Conservation (phyloP, 2,329 filamentous ascomycete genomes). For the Corinectria fuckeliana region DNA sequence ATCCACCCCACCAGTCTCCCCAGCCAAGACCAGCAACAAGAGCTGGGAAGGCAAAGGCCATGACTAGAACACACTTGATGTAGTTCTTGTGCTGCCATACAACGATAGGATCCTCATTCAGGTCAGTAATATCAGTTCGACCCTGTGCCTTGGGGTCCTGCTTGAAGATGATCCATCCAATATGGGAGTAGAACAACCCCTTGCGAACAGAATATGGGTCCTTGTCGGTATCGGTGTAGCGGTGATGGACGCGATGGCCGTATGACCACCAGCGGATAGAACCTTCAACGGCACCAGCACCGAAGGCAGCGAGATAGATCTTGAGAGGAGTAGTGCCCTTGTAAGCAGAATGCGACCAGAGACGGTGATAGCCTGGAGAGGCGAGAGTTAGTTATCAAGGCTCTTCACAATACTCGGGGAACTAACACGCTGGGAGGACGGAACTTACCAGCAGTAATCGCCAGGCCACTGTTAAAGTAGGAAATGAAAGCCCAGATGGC, state of each 20-base stretch:
- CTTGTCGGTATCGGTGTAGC: conserved; percentile 91
- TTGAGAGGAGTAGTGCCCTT: conserved; percentile 77
- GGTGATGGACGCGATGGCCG: conserved; percentile 85
- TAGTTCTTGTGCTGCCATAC: conserved; percentile 90
- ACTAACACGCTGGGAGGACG: background rate
- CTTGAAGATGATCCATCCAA: conserved; percentile 93
- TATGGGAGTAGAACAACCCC: conserved; percentile 79
- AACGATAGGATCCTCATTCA: conserved; percentile 85
- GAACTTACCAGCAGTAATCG: conserved; percentile 74
- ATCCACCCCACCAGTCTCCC: conserved; percentile 81
- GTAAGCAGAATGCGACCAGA: conserved; percentile 88
- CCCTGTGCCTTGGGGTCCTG: conserved; percentile 90
- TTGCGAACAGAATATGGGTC: conserved; percentile 91
- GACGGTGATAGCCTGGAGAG: conserved; percentile 59
- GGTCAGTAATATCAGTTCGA: conserved; percentile 84
- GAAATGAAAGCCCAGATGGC: conserved; percentile 76
- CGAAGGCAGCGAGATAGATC: conserved; percentile 81
- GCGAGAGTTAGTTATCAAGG: conserved; percentile 1
- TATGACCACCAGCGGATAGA: conserved; percentile 90
- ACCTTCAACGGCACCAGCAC: conserved; percentile 83
- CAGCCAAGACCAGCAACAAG: conserved; percentile 78
- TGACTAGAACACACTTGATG: conserved; percentile 78
- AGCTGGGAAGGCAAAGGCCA: conserved; percentile 78
- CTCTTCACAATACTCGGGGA: background rate
- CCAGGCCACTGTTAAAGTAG: conserved; percentile 84